These are phyloP conservation scores for Bremia lactucae DNA, from an alignment of 352 stramenopile species.

Conservation along the genomic window DNA sequence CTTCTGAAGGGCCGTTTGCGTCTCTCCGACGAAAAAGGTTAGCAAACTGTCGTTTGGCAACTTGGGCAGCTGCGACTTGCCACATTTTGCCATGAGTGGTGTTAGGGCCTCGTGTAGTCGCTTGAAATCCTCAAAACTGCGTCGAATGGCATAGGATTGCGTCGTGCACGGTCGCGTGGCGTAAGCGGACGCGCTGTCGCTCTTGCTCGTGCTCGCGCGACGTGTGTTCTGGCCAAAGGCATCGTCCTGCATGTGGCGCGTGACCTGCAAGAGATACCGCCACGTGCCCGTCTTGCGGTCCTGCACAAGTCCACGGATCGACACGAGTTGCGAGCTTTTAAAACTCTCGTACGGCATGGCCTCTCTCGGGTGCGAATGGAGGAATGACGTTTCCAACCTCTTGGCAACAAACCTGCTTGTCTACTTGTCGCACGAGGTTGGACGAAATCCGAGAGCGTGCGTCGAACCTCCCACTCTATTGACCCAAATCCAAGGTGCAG, in stretches of 20 bases:
- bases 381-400: slow-evolving; percentile 12
- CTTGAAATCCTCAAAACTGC: slow-evolving; percentile 72
- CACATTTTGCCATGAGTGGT: slow-evolving; percentile 45
- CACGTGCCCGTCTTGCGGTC: slow-evolving; percentile 49
- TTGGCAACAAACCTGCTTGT: slow-evolving; percentile 2
- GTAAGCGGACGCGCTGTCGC: slow-evolving; percentile 2
- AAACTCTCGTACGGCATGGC: slow-evolving; percentile 78
- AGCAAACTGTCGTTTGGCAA: slow-evolving; percentile 63
- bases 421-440: slow-evolving; percentile 9
- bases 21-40: slow-evolving; percentile 64
- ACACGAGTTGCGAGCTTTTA: slow-evolving; percentile 44
- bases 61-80: slow-evolving; percentile 26
- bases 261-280: slow-evolving; percentile 62
- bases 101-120: slow-evolving; percentile 44
- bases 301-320: slow-evolving; percentile 63
- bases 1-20: slow-evolving; percentile 55
- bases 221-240: slow-evolving; percentile 2
- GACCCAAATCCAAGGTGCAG: background rate
- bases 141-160: slow-evolving; percentile 49
- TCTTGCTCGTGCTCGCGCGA: slow-evolving; percentile 4
- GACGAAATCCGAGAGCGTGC: slow-evolving; percentile 15
- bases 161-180: slow-evolving; percentile 23
- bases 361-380: slow-evolving; percentile 6
- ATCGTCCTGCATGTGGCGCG: slow-evolving; percentile 30
- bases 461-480: slow-evolving; percentile 16